A percentile compares a stretch with the other conserved stretches of the same genome.
Conservation (phyloP, 371 early-diverging fungal genomes). For the Mucor saturninus region DNA sequence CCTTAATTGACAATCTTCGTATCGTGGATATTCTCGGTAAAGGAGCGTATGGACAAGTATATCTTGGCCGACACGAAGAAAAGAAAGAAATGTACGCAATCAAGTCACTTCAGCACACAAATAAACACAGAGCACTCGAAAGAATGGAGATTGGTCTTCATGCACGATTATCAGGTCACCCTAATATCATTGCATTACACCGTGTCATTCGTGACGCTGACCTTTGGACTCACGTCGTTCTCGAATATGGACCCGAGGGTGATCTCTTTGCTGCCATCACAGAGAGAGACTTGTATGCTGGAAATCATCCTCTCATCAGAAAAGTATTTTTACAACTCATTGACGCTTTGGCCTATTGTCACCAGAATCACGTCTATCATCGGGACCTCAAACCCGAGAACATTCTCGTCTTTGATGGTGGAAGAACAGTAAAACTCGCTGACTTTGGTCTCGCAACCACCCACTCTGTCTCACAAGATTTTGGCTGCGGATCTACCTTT, state of each 20-base stretch:
- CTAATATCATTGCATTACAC: slow-evolving; percentile 72
- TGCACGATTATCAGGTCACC: slow-evolving; percentile 62
- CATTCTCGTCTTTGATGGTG: slow-evolving; percentile 56
- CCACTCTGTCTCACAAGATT: slow-evolving; percentile 72
- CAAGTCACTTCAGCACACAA: slow-evolving; percentile 64
- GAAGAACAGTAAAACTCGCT: slow-evolving; percentile 75
- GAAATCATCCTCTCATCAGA: slow-evolving; percentile 52
- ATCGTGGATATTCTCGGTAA: slow-evolving; percentile 62
- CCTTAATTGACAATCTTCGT: slow-evolving; percentile 36
- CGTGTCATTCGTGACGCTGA: slow-evolving; percentile 61
- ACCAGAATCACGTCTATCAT: slow-evolving; percentile 62
- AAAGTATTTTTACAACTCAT: slow-evolving; percentile 61
- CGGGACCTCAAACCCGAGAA: slow-evolving; percentile 84
- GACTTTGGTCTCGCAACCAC: slow-evolving; percentile 95
- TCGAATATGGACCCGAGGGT: slow-evolving; percentile 74
- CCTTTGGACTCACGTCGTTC: slow-evolving; percentile 64
- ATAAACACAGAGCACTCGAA: slow-evolving; percentile 15
- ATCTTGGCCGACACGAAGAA: slow-evolving; percentile 40
- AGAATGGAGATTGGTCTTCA: slow-evolving; percentile 74
- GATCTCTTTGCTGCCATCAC: slow-evolving; percentile 74
- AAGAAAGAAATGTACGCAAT: slow-evolving; percentile 57
- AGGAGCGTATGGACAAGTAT: slow-evolving; percentile 78
- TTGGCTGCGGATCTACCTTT: slow-evolving; percentile 89
- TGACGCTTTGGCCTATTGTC: slow-evolving; percentile 62
- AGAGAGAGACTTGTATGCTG: slow-evolving; percentile 54